Evolutionary conservation across 495 filamentous ascomycete genomes (phyloP), one percentile per base, ranked within the genome.

Genomic region (Hyphodiscus hymeniophilus): DNA sequence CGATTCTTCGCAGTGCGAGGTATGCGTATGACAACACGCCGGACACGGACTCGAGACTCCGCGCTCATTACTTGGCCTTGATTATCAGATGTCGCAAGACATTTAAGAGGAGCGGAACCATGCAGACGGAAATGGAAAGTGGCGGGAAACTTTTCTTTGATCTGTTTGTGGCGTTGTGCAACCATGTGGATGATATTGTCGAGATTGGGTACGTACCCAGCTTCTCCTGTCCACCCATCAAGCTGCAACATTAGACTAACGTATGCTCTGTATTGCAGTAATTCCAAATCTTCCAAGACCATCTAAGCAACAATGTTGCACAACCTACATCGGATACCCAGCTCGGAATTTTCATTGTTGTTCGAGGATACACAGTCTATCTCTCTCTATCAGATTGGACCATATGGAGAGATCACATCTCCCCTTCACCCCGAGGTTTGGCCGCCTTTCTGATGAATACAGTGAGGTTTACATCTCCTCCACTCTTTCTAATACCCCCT

Each of bases 71-170:
- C 58, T 80, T 95, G 20, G 88, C 89, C 21, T 74, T 95, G 61
- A 94, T 95, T 64, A 90, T 95, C 55, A 76, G 89, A 52, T 82
- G 80, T 58, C 73, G 87, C 51, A 73, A 72, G 52, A 94, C 86
- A 3, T 95, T 95, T 71, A 95, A 92, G 74, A 71, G 85, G 31
- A 94, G 87, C 65, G 89, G 89, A 51, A 95, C 89, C n/a, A 94
- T 95, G 89, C 89, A 95, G 67, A 77, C 84, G 58, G 89, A 94
- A 71, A 95, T 95, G 89, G 83, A 87, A 63, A 74, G 74, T 54
- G 89, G 89, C 17, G 87, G 86, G 51, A 82, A 82, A 59, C 66
- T 95, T 59, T 94, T 94, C 70, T 95, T 95, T 65, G 89, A 95
- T 66, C 68, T 95, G 49, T 95, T 95, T 65, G 89, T 95, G 33